These are phyloP conservation scores for Parietaria judaica DNA, from an alignment of 306 rosid species.

Conservation along the genomic window DNA sequence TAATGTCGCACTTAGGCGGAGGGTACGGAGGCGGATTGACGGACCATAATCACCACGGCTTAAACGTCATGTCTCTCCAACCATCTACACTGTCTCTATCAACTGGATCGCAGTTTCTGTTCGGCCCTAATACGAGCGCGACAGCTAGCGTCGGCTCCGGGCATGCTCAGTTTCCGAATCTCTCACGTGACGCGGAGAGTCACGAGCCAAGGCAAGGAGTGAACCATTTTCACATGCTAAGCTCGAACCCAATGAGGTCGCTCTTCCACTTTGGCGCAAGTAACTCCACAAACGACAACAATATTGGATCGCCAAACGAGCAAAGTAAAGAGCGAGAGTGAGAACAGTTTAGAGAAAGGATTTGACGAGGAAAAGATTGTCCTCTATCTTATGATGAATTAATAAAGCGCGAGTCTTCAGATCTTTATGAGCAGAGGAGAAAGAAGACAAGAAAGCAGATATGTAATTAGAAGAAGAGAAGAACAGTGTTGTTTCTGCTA, in stretches of 20 bases:
- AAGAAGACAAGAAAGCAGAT: background rate
- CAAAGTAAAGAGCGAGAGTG: conserved; percentile 25
- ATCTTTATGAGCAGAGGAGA: background rate
- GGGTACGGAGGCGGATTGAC: conserved; percentile 31
- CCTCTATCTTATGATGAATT: conserved; percentile 3
- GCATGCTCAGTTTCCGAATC: conserved; percentile 26
- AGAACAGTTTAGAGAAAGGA: background rate
- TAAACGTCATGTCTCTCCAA: conserved; percentile 32
- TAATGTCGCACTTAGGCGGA: conserved; percentile 24
- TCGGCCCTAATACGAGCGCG: conserved; percentile 19
- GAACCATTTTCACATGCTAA: conserved; percentile 41
- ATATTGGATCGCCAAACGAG: conserved; percentile 24
- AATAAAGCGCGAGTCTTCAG: conserved; percentile 1
- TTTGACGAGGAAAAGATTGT: background rate
- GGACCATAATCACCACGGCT: conserved; percentile 21
- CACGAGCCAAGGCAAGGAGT: conserved; percentile 36
- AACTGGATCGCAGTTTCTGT: conserved; percentile 46
- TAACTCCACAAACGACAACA: conserved; percentile 29
- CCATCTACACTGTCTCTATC: conserved; percentile 59
- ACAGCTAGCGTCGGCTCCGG: conserved; percentile 3
- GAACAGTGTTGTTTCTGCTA: background rate
- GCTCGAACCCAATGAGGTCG: conserved; percentile 28
- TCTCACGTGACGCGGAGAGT: conserved; percentile 21
- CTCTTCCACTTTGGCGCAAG: conserved; percentile 37
- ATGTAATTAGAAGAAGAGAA: background rate